Evolutionary conservation across 257 asterid genomes (phyloP).

Genomic region (Fraxinus anomala): DNA sequence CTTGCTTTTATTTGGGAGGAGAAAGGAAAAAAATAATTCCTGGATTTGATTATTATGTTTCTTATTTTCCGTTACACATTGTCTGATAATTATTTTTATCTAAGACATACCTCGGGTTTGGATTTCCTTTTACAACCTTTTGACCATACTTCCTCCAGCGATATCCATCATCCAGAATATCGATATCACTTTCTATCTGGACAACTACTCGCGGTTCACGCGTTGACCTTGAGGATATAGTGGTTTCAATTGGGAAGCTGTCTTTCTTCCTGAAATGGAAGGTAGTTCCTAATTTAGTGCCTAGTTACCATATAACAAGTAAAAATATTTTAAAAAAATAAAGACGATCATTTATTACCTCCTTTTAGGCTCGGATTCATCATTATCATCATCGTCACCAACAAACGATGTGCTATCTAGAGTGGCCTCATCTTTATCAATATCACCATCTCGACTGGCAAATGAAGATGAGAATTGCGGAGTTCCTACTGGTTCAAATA

Average conservation of each 20-base stretch:
- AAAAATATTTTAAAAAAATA: neutral
- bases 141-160: slow-evolving; percentile 93
- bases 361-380: slow-evolving; percentile 54
- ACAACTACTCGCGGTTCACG: slow-evolving; percentile 73
- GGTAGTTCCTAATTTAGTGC: neutral
- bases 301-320: neutral
- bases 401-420: slow-evolving; percentile 48
- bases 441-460: slow-evolving; percentile 38
- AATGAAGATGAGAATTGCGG: slow-evolving; percentile 39
- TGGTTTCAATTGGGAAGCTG: slow-evolving; percentile 40
- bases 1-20: neutral
- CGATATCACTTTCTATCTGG: slow-evolving; percentile 66
- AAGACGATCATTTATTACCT: slow-evolving; percentile 39
- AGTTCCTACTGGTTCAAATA: slow-evolving; percentile 30
- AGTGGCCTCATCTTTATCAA: slow-evolving; percentile 43
- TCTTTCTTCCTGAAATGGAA: slow-evolving; percentile 58
- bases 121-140: slow-evolving; percentile 87
- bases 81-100: neutral
- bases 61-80: neutral
- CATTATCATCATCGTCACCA: slow-evolving; percentile 45
- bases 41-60: no score
- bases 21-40: neutral
- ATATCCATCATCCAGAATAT: slow-evolving; percentile 83
- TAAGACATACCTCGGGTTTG: slow-evolving; percentile 71
- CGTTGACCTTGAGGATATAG: slow-evolving; percentile 47